Conservation (phyloP, 371 early-diverging fungal species). For the Mucor racemosus region DNA sequence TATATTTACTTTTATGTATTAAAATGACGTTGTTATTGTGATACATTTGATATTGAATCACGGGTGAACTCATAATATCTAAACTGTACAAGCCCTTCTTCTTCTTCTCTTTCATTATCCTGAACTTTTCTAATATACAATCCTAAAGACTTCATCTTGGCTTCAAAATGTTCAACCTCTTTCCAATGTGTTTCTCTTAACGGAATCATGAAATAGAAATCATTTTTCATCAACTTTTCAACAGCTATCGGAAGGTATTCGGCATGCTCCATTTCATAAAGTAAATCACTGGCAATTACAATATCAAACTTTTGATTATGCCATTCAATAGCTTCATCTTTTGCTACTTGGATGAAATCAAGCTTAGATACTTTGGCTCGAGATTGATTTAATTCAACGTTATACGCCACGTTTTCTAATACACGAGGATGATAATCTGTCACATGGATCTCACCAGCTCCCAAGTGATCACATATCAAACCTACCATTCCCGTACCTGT, state of each 20-base stretch:
- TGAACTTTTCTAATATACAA: slow-evolving; percentile 18
- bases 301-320: slow-evolving; percentile 35
- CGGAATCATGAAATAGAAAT: slow-evolving; percentile 54
- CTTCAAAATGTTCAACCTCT: slow-evolving; percentile 47
- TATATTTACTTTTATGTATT: too few relatives aligned
- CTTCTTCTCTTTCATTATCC: slow-evolving; percentile 42
- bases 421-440: slow-evolving; percentile 57
- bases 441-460: slow-evolving; percentile 38
- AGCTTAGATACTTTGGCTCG: slow-evolving; percentile 35
- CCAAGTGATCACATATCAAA: slow-evolving; percentile 46
- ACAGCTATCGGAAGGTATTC: slow-evolving; percentile 46
- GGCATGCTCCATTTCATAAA: slow-evolving; percentile 58
- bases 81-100: slow-evolving; percentile 45
- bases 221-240: slow-evolving; percentile 41
- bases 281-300: slow-evolving; percentile 51
- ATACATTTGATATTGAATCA: slow-evolving; percentile 12
- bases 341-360: slow-evolving; percentile 48
- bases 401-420: slow-evolving; percentile 48
- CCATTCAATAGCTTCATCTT: slow-evolving; percentile 27
- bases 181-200: slow-evolving; percentile 42
- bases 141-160: slow-evolving; percentile 36
- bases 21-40: slow-evolving; percentile 20
- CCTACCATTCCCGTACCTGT: slow-evolving; percentile 54
- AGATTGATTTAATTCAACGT: slow-evolving; percentile 41
- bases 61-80: slow-evolving; percentile 41